Evolutionary conservation across 148 eudicot genomes (phyloP), one percentile per base, ranked within the genome.

Genomic region (Persicaria maculosa): DNA sequence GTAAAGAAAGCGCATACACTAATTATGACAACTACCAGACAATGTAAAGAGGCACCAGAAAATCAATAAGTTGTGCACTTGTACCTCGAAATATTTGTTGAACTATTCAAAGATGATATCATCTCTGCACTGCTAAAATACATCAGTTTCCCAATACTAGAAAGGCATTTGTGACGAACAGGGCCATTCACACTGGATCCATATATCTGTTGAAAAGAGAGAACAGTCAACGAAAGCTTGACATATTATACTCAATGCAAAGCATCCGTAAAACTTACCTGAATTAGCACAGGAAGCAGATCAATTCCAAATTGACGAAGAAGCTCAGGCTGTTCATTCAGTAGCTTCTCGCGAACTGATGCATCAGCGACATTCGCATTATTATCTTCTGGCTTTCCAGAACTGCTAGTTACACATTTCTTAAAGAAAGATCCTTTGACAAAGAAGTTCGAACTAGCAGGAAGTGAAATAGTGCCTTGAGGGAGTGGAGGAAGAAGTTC

Each of bases 401-500:
- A 88, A 85, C 85, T 79, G 81, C 89, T 79, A 43, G 79, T 79
- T 71, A 87, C 84, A 17, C 90, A 80, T 80, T 84, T 91, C 84
- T 82, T 91, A 40, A 74, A 45, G 61, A 84, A 76, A 36, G 99
- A 84, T 6, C 97, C 94, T 83, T 86, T 89, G 15, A 81, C 80
- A 81, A 89, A 84, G 50, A 79, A 72, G 77, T 81, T 90, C 57
- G 83, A 78, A 77, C 93, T 85, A 68, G 86, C 78, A 68, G 94
- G 99, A 82, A 96, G 94, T 61, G 94, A 84, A 15, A 96, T 88
- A 5, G 80, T 90, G 77, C 99, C 99, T 83, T 86, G 88, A 2
- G 99, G 97, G 71, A 96, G 85, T 22, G 97, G 90, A 25, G 99
- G 99, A 81, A 96, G 99, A 80, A 96, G 97, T 87, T 96, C 99